phyloP scores from a whole-genome alignment of 345 rosid species.

The Eucalyptus polybractea region DNA sequence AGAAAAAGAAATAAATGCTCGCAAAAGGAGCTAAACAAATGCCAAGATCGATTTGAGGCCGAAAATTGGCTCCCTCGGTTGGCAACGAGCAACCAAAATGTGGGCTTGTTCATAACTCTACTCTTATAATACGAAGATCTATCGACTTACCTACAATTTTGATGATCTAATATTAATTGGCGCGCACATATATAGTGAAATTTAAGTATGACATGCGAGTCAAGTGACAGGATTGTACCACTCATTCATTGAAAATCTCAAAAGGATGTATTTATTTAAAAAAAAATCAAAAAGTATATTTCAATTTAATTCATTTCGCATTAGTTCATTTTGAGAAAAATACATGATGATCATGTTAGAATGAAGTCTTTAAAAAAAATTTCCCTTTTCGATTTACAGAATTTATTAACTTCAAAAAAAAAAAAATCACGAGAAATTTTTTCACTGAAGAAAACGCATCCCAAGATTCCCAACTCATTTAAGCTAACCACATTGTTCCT shows the following conservation, averaged over 20 bases:
- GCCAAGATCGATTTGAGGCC: not conserved
- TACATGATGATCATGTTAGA: too few relatives aligned
- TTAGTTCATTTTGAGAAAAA: too few relatives aligned
- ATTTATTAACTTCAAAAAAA: too few relatives aligned
- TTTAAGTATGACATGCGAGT: not conserved
- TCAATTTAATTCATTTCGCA: too few relatives aligned
- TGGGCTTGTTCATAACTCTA: not conserved
- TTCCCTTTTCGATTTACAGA: not conserved
- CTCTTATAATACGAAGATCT: fast-evolving
- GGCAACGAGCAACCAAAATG: not conserved
- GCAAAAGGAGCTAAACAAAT: not conserved
- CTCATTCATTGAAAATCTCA: not conserved
- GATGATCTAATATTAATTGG: too few relatives aligned
- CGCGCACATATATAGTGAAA: too few relatives aligned
- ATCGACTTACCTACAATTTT: too few relatives aligned
- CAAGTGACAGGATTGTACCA: not conserved
- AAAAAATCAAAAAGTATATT: too few relatives aligned
- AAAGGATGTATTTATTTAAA: not conserved
- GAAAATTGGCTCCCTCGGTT: not conserved
- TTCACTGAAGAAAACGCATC: not conserved
- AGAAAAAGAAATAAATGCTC: not conserved
- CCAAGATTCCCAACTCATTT: not conserved
- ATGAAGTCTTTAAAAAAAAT: too few relatives aligned
- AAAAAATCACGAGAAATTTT: not conserved
- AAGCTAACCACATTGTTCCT: not conserved